Conservation (phyloP, 345 rosid genomes). For the Sonneratia alba region DNA sequence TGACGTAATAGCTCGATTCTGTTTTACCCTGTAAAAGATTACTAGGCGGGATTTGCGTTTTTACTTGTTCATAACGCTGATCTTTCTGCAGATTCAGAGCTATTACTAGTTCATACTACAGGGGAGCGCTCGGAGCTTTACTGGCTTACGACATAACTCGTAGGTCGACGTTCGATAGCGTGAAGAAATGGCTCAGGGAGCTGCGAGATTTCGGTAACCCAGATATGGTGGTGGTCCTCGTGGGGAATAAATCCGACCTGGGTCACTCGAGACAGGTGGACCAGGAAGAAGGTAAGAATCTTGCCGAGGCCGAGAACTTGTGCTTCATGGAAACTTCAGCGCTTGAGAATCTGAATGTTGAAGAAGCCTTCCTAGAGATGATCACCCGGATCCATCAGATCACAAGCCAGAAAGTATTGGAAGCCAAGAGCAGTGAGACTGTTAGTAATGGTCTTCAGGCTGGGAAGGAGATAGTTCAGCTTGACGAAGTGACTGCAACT, state of each 20-base stretch:
- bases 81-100: conserved; percentile 61
- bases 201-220: conserved; percentile 41
- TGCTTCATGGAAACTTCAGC: conserved; percentile 83
- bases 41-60: not conserved
- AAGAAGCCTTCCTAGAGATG: conserved; percentile 63
- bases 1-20: no score
- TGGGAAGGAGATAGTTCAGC: conserved; percentile 42
- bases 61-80: not conserved
- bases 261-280: conserved; percentile 36
- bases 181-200: conserved; percentile 60
- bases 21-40: not conserved
- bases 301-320: conserved; percentile 53
- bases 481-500: conserved; percentile 65
- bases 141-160: conserved; percentile 72
- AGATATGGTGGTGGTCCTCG: conserved; percentile 58
- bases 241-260: conserved; percentile 66
- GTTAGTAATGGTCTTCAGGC: conserved; percentile 19
- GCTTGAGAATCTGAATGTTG: conserved; percentile 55
- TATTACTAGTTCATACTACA: conserved; percentile 77
- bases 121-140: conserved; percentile 75
- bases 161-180: conserved; percentile 41
- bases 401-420: conserved; percentile 37
- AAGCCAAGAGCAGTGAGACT: conserved; percentile 33
- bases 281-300: conserved; percentile 44
- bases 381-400: conserved; percentile 43